Evolutionary conservation across 1,284 basidiomycete genomes (phyloP), one percentile per base, ranked within the genome.

Genomic region (Sanghuangporus sanghuang): DNA sequence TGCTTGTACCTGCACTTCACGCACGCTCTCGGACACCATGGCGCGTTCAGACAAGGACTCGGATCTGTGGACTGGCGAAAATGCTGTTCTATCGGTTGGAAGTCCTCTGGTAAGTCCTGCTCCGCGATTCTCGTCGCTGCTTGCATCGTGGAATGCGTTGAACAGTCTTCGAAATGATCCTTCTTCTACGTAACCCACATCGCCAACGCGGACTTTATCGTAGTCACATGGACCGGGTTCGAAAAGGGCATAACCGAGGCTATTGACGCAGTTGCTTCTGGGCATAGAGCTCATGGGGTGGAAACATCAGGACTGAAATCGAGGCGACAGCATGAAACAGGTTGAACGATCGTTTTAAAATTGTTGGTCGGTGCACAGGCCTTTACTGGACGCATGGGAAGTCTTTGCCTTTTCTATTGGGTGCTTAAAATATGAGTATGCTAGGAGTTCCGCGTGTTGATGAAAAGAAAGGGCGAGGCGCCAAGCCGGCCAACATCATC

Each of bases 141-240:
- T 3, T 8, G 54, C 42, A 38, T 18, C 18, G 32, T n/a, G 12
- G 40, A 63, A 63, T 7, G 48, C 48, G 23, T 63, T 58, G 46
- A 63, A 58, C 1, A 56, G 55, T 21, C 46, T 49, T 6, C 21
- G 11, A 35, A 63, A 63, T 32, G 40, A 50, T 18, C 61, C 61
- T 12, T 44, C 21, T 36, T 9, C 35, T 23, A 61, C 27, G 23
- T 59, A 59, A 16, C 58, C 58, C 2, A 59, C 58, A 46, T 59
- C 58, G 32, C 58, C 46, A 27, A 61, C 32, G 12, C 59, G 59
- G 38, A 61, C 59, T n/a, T 18, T 27, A 48, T 61, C 50, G 49
- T 61, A 52, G 16, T 21, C 36, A 40, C 40, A 52, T 8, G 59
- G 48, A 39, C 53, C 35, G 11, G 59, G 59, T 4, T 61, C 36